Conservation (phyloP, 192 early-diverging fungal species). For the Lobosporangium transversale region DNA sequence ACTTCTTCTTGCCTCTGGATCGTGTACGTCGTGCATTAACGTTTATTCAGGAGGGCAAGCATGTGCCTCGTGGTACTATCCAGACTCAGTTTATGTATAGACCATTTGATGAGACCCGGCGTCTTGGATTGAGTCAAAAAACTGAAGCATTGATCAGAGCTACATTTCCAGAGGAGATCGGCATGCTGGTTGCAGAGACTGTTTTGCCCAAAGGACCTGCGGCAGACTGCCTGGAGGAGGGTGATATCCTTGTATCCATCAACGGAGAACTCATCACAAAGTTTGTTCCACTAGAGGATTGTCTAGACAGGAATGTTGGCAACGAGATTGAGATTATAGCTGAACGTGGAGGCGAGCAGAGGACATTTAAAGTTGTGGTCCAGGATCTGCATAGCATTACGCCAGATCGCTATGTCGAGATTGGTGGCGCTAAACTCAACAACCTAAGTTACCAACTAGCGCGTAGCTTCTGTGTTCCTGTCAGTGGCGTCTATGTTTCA, state of each 20-base stretch:
- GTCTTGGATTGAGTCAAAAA: slow-evolving; percentile 68
- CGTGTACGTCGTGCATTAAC: slow-evolving; percentile 70
- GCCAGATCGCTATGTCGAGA: slow-evolving; percentile 84
- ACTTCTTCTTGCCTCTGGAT: slow-evolving; percentile 88
- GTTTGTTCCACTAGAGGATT: slow-evolving; percentile 81
- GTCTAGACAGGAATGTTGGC: slow-evolving; percentile 74
- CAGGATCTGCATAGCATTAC: slow-evolving; percentile 85
- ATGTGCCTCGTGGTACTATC: slow-evolving; percentile 73
- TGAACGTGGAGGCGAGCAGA: slow-evolving; percentile 78
- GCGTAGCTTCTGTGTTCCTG: slow-evolving; percentile 70
- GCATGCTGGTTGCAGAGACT: slow-evolving; percentile 80
- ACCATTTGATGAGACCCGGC: slow-evolving; percentile 81
- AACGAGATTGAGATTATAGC: slow-evolving; percentile 64
- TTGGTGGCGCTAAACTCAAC: slow-evolving; percentile 83
- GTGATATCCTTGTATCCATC: slow-evolving; percentile 77
- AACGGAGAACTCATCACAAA: slow-evolving; percentile 81
- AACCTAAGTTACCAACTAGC: slow-evolving; percentile 81
- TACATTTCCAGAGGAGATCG: slow-evolving; percentile 73
- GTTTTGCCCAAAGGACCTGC: slow-evolving; percentile 82
- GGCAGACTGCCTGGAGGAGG: slow-evolving; percentile 72
- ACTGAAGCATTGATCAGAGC: slow-evolving; percentile 73
- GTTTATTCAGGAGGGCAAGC: slow-evolving; percentile 58
- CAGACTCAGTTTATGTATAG: slow-evolving; percentile 78
- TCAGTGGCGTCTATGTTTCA: slow-evolving; percentile 84
- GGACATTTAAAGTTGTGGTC: slow-evolving; percentile 67